Base-by-base conservation (phyloP, 164 flowering plant genomes). In the Umbilicus rupestris region DNA sequence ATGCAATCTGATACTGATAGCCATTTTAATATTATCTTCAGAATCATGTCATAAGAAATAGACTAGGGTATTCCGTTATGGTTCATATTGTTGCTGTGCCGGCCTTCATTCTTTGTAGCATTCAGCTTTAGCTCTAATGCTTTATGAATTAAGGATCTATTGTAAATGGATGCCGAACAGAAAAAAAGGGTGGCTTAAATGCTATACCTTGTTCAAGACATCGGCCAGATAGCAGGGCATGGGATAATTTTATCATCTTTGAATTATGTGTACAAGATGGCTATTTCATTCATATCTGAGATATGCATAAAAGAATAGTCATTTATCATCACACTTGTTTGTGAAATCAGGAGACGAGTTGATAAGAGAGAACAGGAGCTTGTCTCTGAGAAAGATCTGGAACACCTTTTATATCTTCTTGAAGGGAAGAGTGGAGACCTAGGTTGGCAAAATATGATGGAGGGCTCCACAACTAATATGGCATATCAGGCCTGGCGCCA, bases 401-500 rank as follows among this genome's bases (percentile, higher is more conserved):
- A 89, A 31, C 92, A 92, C 76, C 77, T 94, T 10, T 62, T 85
- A 71, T 76, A 87, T 69, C 81, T 91, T 73, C 78, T 88, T 39
- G 93, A 83, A 65, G 84, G 82, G 45, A 87, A 77, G 39, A 79
- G 69, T 69, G 90, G 83, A 42, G 92, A 85, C 59, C 65, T 71
- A 64, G 71, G 82, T 28, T 94, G 99, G 97, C 96, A 94, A 76
- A 75, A 69, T 75, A 63, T 91, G 93, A 89, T 91, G 96, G 96
- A 88, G 39, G 86, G 85, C 64, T 76, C 89, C 70, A 91, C 89
- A 35, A 77, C 92, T 16, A 91, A 79, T 78, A 81, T 91, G 87
- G 55, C 81, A 67, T 94, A 84, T 74, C 88, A 88, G 79, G 99
- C 97, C 60, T 91, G 99, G 97, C 89, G 90, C 47, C 86, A 84